Evolutionary conservation across 2,329 filamentous ascomycete species (phyloP), one percentile per base, ranked within the genome.

Genomic region (Magnaporthiopsis poae): DNA sequence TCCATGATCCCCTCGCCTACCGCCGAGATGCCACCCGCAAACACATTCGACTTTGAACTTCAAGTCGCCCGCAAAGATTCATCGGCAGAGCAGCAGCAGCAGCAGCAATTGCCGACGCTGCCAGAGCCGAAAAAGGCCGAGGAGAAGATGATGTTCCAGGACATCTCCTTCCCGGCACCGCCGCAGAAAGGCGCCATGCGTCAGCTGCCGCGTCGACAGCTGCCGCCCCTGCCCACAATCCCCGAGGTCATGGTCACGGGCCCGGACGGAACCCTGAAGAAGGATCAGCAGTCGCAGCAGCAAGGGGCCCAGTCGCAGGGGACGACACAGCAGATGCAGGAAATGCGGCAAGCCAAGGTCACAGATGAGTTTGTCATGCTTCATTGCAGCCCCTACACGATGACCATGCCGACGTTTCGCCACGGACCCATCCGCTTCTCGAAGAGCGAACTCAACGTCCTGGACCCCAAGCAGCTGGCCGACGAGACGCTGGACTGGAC

Each of bases 401-500:
- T 81, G 33, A 82, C 78, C 0, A 79, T 77, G 25, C 82, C 84
- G 0, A 71, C 73, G 2, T 84, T 85, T 71, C 78, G 77, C 9
- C 86, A 88, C 69, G 86, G 85, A 0, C 80, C 80, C 3, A 85
- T 88, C 68, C 79, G 83, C 3, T 74, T 87, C 63, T 72, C 79
- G 65, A 82, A 81, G 70, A 74, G 77, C 2, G 80, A 84, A 64
- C 71, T 80, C 9, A 66, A 68, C 8, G 70, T 69, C 13, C 31
- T 66, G 67, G 15, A 64, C 63, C 21, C 65, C 62, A 27, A 68
- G 68, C 63, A 71, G 64, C 68, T 71, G 46, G 78, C 76, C 67
- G 84, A 85, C 64, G 82, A 83, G 63, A 80, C 78, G 11, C 74
- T 88, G 3, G 85, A 88, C 76, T 88, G 85, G 85, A 86, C 82